Base-by-base conservation (phyloP, 1,284 basidiomycete species). In the Paramarasmius palmivorus region DNA sequence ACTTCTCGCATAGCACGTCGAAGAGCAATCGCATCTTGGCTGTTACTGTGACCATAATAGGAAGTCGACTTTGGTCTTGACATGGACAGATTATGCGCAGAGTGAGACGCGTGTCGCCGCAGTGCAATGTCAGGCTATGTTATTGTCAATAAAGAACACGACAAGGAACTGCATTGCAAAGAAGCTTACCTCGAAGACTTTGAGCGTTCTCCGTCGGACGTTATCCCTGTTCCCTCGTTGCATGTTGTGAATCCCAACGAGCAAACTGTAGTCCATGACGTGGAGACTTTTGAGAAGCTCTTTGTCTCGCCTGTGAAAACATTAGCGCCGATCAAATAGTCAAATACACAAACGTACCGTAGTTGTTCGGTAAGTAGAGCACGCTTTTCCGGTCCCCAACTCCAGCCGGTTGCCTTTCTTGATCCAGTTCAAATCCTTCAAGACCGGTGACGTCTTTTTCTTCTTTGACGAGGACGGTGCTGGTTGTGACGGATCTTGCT, bases 361-460 rank as follows among this genome's bases (percentile, higher is more conserved):
- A 99, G 73, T 73, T 99, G 96, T 67, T 95, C 95, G 10, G 89
- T 87, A 64, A 99, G 77, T 29, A 97, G 72, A 1, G 93, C 93
- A 40, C 90, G 78, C 74, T 98, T 99, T 75, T 96, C 93, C 0
- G 96, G 96, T 0, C 96, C n/a, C 96, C 20, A 98, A 73, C 69
- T 96, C 91, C 53, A 99, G 77, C 63, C 74, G 80, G 61, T 90
- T 87, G 9, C 77, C 76, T 5, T 93, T 77, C 56, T 91, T 85
- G 56, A 98, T 90, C 95, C 96, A 99, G 70, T 99, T 99, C 61
- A 95, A 73, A 68, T 99, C 96, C 73, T 99, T 99, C 58, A 98
- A 73, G 32, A 95, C 92, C 1, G 95, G 86, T 58, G 36, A 50
- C 25, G 37, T n/a, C n/a, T 39, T 39, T 20, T 50, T 53, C 44